Evolutionary conservation across 2,329 filamentous ascomycete species (phyloP).

Genomic region (Ophiostoma triangulosporum): DNA sequence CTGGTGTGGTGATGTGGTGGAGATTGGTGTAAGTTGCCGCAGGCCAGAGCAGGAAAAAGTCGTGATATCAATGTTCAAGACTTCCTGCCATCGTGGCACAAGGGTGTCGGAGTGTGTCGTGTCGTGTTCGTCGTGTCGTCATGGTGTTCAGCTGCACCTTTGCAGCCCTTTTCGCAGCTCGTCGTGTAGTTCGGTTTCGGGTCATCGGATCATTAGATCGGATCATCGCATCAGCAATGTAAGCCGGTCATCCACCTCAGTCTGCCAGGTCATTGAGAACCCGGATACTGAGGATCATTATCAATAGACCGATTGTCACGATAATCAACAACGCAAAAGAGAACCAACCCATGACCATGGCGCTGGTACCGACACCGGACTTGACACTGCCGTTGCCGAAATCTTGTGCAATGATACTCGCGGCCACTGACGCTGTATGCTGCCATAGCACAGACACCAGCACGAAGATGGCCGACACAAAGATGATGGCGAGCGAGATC

Average conservation of each 20-base stretch:
- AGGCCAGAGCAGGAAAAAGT: neutral
- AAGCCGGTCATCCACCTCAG: neutral
- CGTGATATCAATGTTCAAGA: neutral
- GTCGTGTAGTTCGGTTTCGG: too few relatives aligned
- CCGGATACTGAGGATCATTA: slow-evolving; percentile 92
- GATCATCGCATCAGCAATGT: neutral
- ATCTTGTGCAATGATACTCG: slow-evolving; percentile 84
- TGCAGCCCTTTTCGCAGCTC: neutral
- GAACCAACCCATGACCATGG: slow-evolving; percentile 98
- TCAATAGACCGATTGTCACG: slow-evolving; percentile 83
- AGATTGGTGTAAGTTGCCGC: neutral
- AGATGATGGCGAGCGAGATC: slow-evolving; percentile 85
- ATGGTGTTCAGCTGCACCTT: neutral
- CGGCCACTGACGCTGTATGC: slow-evolving; percentile 91
- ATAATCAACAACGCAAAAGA: slow-evolving; percentile 86
- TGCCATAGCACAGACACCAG: slow-evolving; percentile 75
- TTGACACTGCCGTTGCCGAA: slow-evolving; percentile 79
- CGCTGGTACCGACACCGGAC: slow-evolving; percentile 80
- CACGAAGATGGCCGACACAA: slow-evolving; percentile 56
- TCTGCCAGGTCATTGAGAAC: slow-evolving; percentile 51
- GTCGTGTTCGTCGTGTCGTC: slow-evolving; percentile 7
- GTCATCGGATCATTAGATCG: neutral
- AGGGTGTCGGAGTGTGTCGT: slow-evolving; percentile 2
- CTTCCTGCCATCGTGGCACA: neutral
- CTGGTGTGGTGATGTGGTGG: neutral